Evolutionary conservation across 495 filamentous ascomycete species (phyloP), one percentile per base, ranked within the genome.

Genomic region (Thermothielavioides terrestris): DNA sequence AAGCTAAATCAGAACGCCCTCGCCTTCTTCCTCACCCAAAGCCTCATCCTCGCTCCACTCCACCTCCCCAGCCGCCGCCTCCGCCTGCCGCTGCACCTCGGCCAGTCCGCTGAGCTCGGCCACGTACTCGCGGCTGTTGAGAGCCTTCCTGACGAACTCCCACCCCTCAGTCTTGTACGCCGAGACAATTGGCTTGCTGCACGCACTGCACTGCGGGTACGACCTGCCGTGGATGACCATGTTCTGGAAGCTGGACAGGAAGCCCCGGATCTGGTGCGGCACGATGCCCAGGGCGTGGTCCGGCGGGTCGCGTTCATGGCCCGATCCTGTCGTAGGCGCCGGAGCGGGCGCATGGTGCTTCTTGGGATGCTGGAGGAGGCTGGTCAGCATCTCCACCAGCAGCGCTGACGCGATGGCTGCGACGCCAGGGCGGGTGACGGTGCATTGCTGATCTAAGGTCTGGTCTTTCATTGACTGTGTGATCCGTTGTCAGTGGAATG

Each of bases 391-490:
- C 67, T 96, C 92, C 40, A 95, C 90, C 12, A 96, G 75, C n/a
- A 92, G 75, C 25, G 89, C 88, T 14, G 90, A 95, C 15, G 92
- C 92, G 53, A 95, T 89, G 9, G 88, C 81, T 42, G 92, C 90
- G 32, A 95, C 81, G 7, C 91, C 92, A 14, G 92, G 92, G 7
- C 92, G 82, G 23, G 92, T 97, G 26, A 98, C 92, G 0, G 92
- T 98, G 68, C 92, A 98, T 69, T 98, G 92, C 61, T 97, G 92
- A 61, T 98, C 92, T 4, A 98, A 81, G 1, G 92, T 97, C 61
- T 86, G 84, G 59, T 95, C 88, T 59, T 89, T 91, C 60, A 94
- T 73, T 21, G 90, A 95, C 87, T 94, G 53, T 47, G n/a, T n/a
- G n/a, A n/a, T n/a, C 37, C n/a, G 20, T 36, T 39, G 63, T 85